A percentile compares a stretch with the other conserved stretches of the same genome.
phyloP scores from a whole-genome alignment of 2,329 filamentous ascomycete genomes.

The Colletotrichum agaves region DNA sequence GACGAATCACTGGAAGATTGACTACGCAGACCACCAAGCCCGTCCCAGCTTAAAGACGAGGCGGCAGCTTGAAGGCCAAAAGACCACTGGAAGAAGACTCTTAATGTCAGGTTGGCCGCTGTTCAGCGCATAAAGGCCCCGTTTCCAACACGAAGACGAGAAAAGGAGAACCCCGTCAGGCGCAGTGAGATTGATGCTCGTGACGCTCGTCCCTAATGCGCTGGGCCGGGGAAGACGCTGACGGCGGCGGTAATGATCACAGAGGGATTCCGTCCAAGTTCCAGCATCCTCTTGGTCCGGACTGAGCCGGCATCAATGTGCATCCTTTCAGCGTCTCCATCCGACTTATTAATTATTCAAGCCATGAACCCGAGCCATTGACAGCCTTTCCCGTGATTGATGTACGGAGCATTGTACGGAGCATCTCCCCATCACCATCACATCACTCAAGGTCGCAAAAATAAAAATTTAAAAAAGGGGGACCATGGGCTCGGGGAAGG shows the following conservation, averaged over 20 bases:
- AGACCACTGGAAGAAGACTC: neutral
- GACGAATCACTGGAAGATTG: neutral
- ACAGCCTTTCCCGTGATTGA: slow-evolving; percentile 18
- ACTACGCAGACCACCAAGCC: neutral
- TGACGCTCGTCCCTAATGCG: slow-evolving; percentile 26
- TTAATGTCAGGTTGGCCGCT: slow-evolving; percentile 32
- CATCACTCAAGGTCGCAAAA: slow-evolving; percentile 8
- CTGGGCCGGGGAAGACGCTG: slow-evolving; percentile 9
- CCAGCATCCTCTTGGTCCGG: neutral
- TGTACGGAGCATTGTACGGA: slow-evolving; percentile 15
- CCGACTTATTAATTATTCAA: slow-evolving; percentile 12
- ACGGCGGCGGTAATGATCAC: slow-evolving; percentile 23
- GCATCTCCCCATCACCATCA: too few relatives aligned
- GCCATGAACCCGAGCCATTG: slow-evolving; percentile 16
- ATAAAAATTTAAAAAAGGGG: slow-evolving; percentile 25
- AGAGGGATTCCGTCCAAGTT: slow-evolving; percentile 16
- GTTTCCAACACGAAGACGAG: slow-evolving; percentile 23
- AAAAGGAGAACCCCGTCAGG: slow-evolving; percentile 31
- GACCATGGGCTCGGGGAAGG: slow-evolving; percentile 31
- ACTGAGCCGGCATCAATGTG: neutral
- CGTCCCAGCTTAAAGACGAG: neutral
- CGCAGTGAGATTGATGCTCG: slow-evolving; percentile 20
- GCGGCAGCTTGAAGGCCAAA: too few relatives aligned
- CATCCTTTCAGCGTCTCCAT: slow-evolving; percentile 12
- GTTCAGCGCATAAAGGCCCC: slow-evolving; percentile 34